These are phyloP conservation scores for Phellinidium pouzarii DNA, from an alignment of 1,284 basidiomycete species.

Conservation along the genomic window DNA sequence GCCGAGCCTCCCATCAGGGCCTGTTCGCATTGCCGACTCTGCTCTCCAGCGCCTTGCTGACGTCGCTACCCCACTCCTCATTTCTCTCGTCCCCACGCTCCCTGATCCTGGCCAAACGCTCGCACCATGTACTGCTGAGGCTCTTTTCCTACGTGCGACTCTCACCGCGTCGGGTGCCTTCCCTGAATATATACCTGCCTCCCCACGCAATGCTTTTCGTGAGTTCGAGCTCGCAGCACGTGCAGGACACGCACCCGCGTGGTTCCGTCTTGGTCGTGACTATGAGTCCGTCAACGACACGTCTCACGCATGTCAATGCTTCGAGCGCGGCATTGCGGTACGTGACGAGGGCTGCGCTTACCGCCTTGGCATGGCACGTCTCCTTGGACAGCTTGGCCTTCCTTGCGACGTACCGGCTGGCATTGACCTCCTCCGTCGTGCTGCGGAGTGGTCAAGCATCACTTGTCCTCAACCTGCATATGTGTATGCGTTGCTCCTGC, in stretches of 20 bases:
- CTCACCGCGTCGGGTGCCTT: constrained; percentile 65
- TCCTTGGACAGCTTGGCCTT: constrained; percentile 81
- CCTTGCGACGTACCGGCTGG: constrained; percentile 49
- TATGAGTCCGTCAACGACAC: constrained; percentile 84
- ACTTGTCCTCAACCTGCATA: constrained; percentile 83
- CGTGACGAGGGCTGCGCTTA: constrained; percentile 75
- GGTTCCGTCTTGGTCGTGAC: constrained; percentile 87
- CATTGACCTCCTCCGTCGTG: constrained; percentile 66
- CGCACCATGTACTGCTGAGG: constrained; percentile 54
- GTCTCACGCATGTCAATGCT: constrained; percentile 70
- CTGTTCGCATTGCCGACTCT: constrained; percentile 54
- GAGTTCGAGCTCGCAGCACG: constrained; percentile 82
- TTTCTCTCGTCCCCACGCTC: constrained; percentile 36
- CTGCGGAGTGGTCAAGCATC: constrained; percentile 68
- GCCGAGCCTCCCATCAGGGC: constrained; percentile 33
- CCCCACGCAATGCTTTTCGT: constrained; percentile 75
- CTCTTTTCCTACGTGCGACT: constrained; percentile 68
- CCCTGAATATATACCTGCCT: constrained; percentile 53
- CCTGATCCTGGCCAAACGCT: constrained; percentile 25
- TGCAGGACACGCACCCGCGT: constrained; percentile 63
- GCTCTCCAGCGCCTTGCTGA: constrained; percentile 56
- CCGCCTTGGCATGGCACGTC: constrained; percentile 84
- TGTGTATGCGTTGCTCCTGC: constrained; percentile 76
- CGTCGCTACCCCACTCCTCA: constrained; percentile 56
- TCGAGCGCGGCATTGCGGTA: constrained; percentile 68